Base-by-base conservation (phyloP, 768 basidiomycete species). In the Strobilomyces confusus region DNA sequence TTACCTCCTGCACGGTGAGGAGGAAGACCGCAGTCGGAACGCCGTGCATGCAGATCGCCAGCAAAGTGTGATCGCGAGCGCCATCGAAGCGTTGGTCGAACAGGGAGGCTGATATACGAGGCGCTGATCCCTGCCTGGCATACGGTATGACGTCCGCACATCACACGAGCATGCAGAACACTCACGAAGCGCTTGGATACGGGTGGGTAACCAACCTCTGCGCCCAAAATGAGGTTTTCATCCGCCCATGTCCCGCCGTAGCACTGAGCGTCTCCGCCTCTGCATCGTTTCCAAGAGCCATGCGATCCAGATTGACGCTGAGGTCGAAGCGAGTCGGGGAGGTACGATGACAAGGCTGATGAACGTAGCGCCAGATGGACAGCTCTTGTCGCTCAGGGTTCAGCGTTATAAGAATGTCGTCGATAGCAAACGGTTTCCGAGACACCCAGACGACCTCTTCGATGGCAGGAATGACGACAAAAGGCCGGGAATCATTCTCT, bases 181-280 rank as follows among this genome's bases (percentile, higher is more conserved):
- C 81, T 72, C 64, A 90, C 89, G 81, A 78, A 41, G 62, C 62
- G 44, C 69, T 64, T 0, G 74, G 58, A 17, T 83, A 72, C n/a
- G 78, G 72, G 49, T 78, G 75, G 14, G 77, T 73, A 49, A 75
- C 67, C 15, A 92, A 57, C 47, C 70, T 76, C 58, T 90, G 82
- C 69, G 86, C 80, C 89, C 89, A 92, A 62, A 82, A 87, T 0
- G 82, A 75, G 2, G 86, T 79, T 48, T 80, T 82, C 82, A 89
- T 85, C 54, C 83, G 76, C 6, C 80, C 81, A 61, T 85, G 77
- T 52, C 85, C 82, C 19, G 75, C 72, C 1, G 78, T 72, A 12
- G 71, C 63, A 1, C 74, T 52, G 14, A 69, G 57, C 2, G 64
- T 51, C 19, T 83, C 82, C 8, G 66, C 57, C 3, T 81, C 83